Evolutionary conservation across 352 stramenopile species (phyloP), one percentile per base, ranked within the genome.

Genomic region (Globisporangium paroecandrum): DNA sequence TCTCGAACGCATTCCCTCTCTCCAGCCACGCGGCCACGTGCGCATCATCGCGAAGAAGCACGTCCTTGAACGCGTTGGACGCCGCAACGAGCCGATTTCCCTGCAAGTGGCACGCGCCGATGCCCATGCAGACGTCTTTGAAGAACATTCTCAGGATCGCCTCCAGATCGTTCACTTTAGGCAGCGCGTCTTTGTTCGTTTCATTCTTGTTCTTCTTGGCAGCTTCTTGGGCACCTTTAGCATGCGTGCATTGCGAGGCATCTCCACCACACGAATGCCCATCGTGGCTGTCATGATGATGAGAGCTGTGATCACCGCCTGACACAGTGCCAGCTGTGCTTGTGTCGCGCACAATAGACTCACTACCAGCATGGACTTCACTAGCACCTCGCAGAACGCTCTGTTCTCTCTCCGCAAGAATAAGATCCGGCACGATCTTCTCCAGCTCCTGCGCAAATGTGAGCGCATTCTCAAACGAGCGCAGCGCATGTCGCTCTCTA

Each of bases 91-190:
- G 64, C 3, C 70, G 69, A 8, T 49, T 38, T 58, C 63, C 25
- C 12, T 73, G 63, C 4, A 87, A 59, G 5, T 84, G 63, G 69
- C 81, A 89, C 1, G 63, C 56, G 1, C 82, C 81, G 41, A 91
- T 77, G 5, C 81, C 85, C 32, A 85, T 59, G 59, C 82, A 87
- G 4, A 85, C 72, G 63, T 93, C 85, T 34, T 83, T 87, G 64
- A 85, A 81, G 63, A 93, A 89, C 82, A 89, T 91, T 2, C 66
- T 77, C 3, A 90, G 68, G 38, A 93, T 77, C 0, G 77, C 82
- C n/a, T 66, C 3, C 20, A 91, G 49, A 59, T 93, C 82, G 25
- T 80, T 79, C 9, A 71, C 69, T 41, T 86, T 77, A 1, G 79
- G 82, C 0, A 89, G 62, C 1, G 47, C 13, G 64, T 60, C 1